A percentile compares a stretch with the other conserved stretches of the same genome.
phyloP scores from a whole-genome alignment of 2,329 filamentous ascomycete species.

The Eurotiales sp. region DNA sequence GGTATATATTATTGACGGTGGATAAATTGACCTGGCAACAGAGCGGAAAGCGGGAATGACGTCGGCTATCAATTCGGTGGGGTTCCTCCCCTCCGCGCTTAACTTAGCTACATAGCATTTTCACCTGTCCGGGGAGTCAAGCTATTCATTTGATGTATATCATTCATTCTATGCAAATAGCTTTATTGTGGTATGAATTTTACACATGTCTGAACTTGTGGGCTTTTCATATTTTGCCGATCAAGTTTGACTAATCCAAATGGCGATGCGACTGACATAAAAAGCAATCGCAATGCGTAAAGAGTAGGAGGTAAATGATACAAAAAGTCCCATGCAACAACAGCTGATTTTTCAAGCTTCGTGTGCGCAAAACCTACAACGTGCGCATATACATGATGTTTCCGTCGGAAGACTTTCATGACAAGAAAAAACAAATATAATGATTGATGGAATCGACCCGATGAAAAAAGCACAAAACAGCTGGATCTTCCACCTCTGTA shows the following conservation, averaged over 20 bases:
- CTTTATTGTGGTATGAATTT: background rate
- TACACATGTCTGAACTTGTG: background rate
- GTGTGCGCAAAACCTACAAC: slow-evolving; percentile 6
- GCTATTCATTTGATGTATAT: too few relatives aligned
- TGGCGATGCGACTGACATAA: background rate
- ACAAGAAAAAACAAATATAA: background rate
- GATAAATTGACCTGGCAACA: slow-evolving; percentile 17
- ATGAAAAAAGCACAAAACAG: background rate
- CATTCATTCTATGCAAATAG: too few relatives aligned
- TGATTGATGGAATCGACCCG: background rate
- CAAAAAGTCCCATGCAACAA: slow-evolving; percentile 7
- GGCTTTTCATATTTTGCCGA: background rate
- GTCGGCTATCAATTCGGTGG: slow-evolving; percentile 6
- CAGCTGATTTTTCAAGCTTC: background rate
- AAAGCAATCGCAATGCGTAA: slow-evolving; percentile 2
- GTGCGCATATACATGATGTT: slow-evolving; percentile 7
- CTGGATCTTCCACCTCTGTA: background rate
- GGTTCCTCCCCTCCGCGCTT: background rate
- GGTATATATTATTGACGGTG: slow-evolving; percentile 4
- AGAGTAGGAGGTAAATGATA: slow-evolving; percentile 1
- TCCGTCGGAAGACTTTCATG: background rate
- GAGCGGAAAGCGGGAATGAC: slow-evolving; percentile 13
- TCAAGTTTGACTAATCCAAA: background rate
- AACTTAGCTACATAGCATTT: too few relatives aligned
- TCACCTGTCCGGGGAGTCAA: too few relatives aligned